Evolutionary conservation across 176 grass and related monocot species (phyloP).

Genomic region (Thinopyrum elongatum): DNA sequence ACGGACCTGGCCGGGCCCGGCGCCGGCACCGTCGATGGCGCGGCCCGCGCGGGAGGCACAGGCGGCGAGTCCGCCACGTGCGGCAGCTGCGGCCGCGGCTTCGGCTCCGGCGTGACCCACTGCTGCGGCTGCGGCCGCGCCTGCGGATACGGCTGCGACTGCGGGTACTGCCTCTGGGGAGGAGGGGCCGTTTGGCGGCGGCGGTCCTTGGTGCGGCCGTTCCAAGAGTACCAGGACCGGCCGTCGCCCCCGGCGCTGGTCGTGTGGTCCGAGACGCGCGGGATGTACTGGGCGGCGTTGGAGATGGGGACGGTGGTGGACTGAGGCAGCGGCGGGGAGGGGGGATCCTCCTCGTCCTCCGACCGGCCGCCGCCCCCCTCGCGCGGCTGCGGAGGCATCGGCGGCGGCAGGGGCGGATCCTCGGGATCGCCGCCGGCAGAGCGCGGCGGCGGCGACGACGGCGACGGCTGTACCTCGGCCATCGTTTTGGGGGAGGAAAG

Average conservation of each 20-base stretch:
- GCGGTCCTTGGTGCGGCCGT: slow-evolving; percentile 23
- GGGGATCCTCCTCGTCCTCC: not conserved
- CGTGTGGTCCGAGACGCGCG: not conserved
- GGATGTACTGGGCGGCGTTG: slow-evolving; percentile 36
- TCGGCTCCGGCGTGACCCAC: not conserved
- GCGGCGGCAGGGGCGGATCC: not conserved
- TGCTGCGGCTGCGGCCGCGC: not conserved
- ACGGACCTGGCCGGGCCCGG: not conserved
- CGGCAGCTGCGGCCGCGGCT: not conserved
- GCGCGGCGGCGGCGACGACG: slow-evolving; percentile 2
- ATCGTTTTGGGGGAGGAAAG: slow-evolving; percentile 3
- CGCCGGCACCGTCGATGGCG: not conserved
- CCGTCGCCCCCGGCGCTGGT: not conserved
- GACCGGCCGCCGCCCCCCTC: not conserved
- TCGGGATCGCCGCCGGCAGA: not conserved
- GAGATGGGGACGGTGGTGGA: slow-evolving; percentile 8
- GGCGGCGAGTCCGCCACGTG: not conserved
- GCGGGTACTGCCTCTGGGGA: not conserved
- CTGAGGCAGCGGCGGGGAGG: not conserved
- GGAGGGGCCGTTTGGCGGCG: not conserved
- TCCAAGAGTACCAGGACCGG: slow-evolving; percentile 41
- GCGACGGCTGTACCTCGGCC: slow-evolving; percentile 29
- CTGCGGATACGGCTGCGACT: not conserved
- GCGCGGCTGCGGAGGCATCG: not conserved
- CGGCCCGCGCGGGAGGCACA: not conserved